Evolutionary conservation across 2,329 filamentous ascomycete genomes (phyloP), one percentile per base, ranked within the genome.

Genomic region (Trichophaea hybrida): DNA sequence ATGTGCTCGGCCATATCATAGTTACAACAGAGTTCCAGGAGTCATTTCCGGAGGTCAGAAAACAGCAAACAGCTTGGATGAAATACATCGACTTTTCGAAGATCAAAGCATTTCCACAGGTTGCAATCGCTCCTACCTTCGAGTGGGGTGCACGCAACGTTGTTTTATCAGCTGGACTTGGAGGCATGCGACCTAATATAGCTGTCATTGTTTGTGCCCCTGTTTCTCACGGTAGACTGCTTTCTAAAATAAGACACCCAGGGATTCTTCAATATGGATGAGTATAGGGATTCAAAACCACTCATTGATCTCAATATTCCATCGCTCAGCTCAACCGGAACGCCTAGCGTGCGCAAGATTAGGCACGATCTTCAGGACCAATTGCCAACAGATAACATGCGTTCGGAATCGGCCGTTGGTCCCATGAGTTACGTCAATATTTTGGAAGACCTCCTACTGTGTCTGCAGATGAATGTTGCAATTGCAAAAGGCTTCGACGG

Each of bases 151-250:
- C 88, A 24, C 78, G 88, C 17, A 94, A 94, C 67, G 76, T 94
- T 50, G 85, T 93, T 6, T 73, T 94, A 7, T 86, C 85, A 8
- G 85, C 88, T 13, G 88, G 88, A 0, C 74, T 94, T 1, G 88
- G 88, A 3, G 88, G 88, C 12, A 94, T 94, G 88, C 76, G 88
- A 46, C 88, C 88, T 0, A 94, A 94, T 65, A 89, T 94, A 64
- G 88, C 87, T 12, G 79, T 94, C 1, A 74, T 90, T 66, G 40
- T 46, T 6, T 17, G 40, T 6, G 24, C 40, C 24, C 40, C 40
- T 46, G 24, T 12, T 46, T n/a, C 40, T 12, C 4, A 12, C 40
- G 10, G 40, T 46, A 46, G 13, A 46, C 10, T 6, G 24, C n/a
- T n/a, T 17, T 46, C n/a, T n/a, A 5, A 5, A 6, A 46, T 6